phyloP scores from a whole-genome alignment of 306 rosid genomes.

The Cicer yamashitae region DNA sequence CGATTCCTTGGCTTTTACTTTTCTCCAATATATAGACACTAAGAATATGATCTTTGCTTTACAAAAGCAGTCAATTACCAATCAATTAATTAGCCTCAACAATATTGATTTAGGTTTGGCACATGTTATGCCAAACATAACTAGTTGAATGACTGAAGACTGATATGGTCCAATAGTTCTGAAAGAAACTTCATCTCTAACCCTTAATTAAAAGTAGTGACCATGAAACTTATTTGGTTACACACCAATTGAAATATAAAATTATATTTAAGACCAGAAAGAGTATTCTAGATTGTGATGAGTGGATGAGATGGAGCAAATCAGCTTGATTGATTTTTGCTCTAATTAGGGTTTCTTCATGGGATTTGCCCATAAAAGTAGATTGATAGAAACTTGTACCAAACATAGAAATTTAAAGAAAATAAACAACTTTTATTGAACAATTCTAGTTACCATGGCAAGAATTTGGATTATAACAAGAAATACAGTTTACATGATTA shows the following conservation, averaged over 20 bases:
- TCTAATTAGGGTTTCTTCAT: neutral
- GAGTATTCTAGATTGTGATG: conserved; percentile 15
- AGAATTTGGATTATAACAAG: no score
- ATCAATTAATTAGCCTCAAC: conserved; percentile 49
- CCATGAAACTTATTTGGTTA: conserved; percentile 21
- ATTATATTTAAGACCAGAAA: no score
- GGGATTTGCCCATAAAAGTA: neutral
- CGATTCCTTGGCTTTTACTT: conserved; percentile 74
- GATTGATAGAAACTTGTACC: neutral
- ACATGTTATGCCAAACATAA: conserved; percentile 42
- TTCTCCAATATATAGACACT: conserved; percentile 61
- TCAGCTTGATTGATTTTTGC: neutral
- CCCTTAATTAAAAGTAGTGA: neutral
- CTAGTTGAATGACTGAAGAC: conserved; percentile 36
- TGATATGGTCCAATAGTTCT: neutral
- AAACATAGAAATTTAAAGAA: no score
- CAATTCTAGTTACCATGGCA: no score
- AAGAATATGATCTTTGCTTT: conserved; percentile 43
- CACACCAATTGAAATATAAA: conserved; percentile 36
- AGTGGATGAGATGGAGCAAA: conserved; percentile 30
- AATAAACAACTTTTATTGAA: no score
- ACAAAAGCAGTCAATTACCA: conserved; percentile 26
- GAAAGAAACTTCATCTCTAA: conserved; percentile 27
- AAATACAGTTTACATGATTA: no score
- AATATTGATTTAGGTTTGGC: conserved; percentile 41